Evolutionary conservation across 345 rosid genomes (phyloP).

Genomic region (Lumnitzera racemosa): DNA sequence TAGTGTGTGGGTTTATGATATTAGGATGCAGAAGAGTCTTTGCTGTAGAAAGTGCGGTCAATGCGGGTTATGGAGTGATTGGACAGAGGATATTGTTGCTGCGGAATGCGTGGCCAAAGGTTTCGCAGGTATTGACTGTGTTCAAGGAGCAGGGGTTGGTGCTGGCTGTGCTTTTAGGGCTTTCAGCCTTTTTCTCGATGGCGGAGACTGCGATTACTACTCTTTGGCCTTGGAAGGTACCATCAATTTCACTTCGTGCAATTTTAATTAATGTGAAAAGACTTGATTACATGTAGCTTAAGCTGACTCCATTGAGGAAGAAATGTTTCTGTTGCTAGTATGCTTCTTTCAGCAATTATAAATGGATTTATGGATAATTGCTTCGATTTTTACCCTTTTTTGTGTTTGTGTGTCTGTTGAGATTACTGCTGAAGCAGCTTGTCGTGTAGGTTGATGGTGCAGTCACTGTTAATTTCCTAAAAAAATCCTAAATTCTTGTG

Average conservation of each 20-base stretch:
- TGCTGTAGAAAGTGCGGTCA: slow-evolving; percentile 55
- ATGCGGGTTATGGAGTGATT: slow-evolving; percentile 66
- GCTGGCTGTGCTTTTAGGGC: slow-evolving; percentile 61
- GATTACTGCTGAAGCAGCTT: too few species aligned
- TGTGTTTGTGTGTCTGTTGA: too few species aligned
- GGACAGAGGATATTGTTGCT: slow-evolving; percentile 50
- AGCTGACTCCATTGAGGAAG: background rate
- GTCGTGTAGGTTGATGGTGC: too few species aligned
- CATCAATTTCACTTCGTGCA: background rate
- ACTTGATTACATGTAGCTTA: background rate
- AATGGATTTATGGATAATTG: too few species aligned
- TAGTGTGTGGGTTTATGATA: slow-evolving; percentile 51
- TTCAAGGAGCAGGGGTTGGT: slow-evolving; percentile 78
- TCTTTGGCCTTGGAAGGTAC: slow-evolving; percentile 95
- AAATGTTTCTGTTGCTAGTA: background rate
- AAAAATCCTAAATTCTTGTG: too few species aligned
- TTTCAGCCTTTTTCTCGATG: slow-evolving; percentile 92
- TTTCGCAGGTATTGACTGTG: slow-evolving; percentile 56
- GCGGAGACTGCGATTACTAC: slow-evolving; percentile 94
- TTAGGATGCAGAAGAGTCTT: slow-evolving; percentile 52
- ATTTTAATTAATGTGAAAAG: background rate
- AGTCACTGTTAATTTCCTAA: too few species aligned
- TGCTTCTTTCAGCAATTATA: too few species aligned
- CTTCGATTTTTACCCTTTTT: too few species aligned
- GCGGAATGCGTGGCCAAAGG: slow-evolving; percentile 66